Base-by-base conservation (phyloP, 345 rosid species). In the Corchorus capsularis region DNA sequence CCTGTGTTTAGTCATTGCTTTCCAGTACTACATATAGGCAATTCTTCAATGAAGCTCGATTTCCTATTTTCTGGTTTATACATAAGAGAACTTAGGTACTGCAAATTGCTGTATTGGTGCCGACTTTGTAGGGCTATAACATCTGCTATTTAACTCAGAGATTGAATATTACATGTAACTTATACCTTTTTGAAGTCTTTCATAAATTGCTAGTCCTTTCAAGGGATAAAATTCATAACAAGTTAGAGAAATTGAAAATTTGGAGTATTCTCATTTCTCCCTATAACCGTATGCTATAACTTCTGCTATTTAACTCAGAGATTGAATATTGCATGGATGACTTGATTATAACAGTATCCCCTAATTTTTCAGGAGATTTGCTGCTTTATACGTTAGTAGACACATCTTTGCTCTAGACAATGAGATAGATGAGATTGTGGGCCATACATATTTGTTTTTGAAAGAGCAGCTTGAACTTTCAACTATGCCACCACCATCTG, bases 401-500 rank as follows among this genome's bases (percentile, higher is more conserved):
- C 89, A 87, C 82, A 80, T 87, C 53, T 82, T 91, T 85, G 75
- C 83, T 20, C 77, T 88, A 65, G 89, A 87, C 60, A 79, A 88
- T 20, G 90, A 90, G 77, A 76, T 87, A 74, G 86, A 89, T 67
- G 97, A 94, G 87, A 88, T 94, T 78, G 87, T 89, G n/a, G 98
- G 97, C 55, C 97, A 91, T 67, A 69, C 90, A 17, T 94, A 89
- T 82, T 82, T 91, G 79, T 94, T 91, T 85, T 81, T 94, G 82
- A 91, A 88, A 83, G 98, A 94, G 75, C 96, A 91, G 79, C 98
- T 94, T 81, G 89, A 86, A 75, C 87, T 85, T 81, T 82, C 90
- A 62, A 78, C 84, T 39, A 69, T 66, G 83, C 85, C 90, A 10
- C 81, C 88, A 78, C 79, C 94, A 78, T 89, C 94, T 46, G 91